These are phyloP conservation scores for Begonia fuchsioides DNA, from an alignment of 306 rosid species.

Conservation along the genomic window DNA sequence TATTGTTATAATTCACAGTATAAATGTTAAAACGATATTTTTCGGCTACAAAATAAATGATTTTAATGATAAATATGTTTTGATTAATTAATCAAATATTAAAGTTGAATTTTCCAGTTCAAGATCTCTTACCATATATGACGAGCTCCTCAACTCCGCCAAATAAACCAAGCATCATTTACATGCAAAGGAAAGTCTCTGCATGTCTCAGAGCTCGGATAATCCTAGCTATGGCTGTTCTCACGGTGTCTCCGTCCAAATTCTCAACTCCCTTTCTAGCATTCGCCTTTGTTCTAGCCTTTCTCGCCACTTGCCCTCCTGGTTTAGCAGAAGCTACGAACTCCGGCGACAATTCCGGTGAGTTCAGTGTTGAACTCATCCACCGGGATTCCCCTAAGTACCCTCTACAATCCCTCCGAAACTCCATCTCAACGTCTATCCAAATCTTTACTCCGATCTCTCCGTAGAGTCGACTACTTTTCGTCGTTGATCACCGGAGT, in stretches of 20 bases:
- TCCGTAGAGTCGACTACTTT: not conserved
- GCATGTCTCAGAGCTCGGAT: too few relatives aligned
- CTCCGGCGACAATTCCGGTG: not conserved
- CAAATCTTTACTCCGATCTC: not conserved
- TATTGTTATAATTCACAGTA: too few relatives aligned
- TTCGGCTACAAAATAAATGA: too few relatives aligned
- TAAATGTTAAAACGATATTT: too few relatives aligned
- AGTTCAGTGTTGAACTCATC: not conserved
- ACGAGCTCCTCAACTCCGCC: too few relatives aligned
- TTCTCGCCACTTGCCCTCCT: not conserved
- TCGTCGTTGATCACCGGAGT: not conserved
- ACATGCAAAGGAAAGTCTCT: too few relatives aligned
- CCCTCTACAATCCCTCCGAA: not conserved
- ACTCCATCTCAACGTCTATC: not conserved
- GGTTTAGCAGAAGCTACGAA: not conserved
- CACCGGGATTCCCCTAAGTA: conserved; percentile 1
- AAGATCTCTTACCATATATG: too few relatives aligned
- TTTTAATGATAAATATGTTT: too few relatives aligned
- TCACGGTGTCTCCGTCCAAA: not conserved
- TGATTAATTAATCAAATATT: too few relatives aligned
- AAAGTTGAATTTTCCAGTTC: too few relatives aligned
- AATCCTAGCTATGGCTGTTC: too few relatives aligned
- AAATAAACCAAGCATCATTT: too few relatives aligned
- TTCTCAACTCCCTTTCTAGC: not conserved
- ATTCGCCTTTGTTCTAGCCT: not conserved